These are phyloP conservation scores for Perilla frutescens DNA, from an alignment of 257 asterid species.

Conservation along the genomic window DNA sequence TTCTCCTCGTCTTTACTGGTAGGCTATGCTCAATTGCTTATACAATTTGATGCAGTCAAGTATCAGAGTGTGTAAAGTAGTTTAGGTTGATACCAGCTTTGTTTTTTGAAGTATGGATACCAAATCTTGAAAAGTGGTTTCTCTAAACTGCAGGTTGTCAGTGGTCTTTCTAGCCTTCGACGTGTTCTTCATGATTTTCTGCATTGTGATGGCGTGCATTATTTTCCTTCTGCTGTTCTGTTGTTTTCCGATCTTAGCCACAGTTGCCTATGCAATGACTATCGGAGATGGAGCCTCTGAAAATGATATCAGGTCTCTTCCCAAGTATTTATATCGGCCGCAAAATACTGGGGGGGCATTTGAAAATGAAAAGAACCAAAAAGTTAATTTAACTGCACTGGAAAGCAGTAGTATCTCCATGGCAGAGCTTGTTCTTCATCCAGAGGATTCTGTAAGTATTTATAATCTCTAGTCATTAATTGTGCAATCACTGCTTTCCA, in stretches of 20 bases:
- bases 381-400: slow-evolving; percentile 36
- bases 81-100: not conserved
- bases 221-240: slow-evolving; percentile 69
- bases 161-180: slow-evolving; percentile 86
- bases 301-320: slow-evolving; percentile 74
- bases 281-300: slow-evolving; percentile 82
- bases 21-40: slow-evolving; percentile 27
- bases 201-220: slow-evolving; percentile 74
- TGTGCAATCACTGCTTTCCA: not conserved
- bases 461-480: not conserved
- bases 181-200: slow-evolving; percentile 82
- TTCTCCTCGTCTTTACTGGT: slow-evolving; percentile 96
- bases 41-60: slow-evolving; percentile 10
- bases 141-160: slow-evolving; percentile 68
- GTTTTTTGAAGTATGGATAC: not conserved
- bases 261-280: slow-evolving; percentile 82
- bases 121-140: not conserved
- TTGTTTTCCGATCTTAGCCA: slow-evolving; percentile 73
- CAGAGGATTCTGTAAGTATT: slow-evolving; percentile 82
- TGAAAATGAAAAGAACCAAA: slow-evolving; percentile 42
- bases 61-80: not conserved
- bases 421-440: slow-evolving; percentile 61
- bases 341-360: slow-evolving; percentile 29
- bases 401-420: slow-evolving; percentile 37
- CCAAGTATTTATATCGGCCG: slow-evolving; percentile 65